These are phyloP conservation scores for Carex littledalei DNA, from an alignment of 176 grass and related monocot species.

Conservation along the genomic window DNA sequence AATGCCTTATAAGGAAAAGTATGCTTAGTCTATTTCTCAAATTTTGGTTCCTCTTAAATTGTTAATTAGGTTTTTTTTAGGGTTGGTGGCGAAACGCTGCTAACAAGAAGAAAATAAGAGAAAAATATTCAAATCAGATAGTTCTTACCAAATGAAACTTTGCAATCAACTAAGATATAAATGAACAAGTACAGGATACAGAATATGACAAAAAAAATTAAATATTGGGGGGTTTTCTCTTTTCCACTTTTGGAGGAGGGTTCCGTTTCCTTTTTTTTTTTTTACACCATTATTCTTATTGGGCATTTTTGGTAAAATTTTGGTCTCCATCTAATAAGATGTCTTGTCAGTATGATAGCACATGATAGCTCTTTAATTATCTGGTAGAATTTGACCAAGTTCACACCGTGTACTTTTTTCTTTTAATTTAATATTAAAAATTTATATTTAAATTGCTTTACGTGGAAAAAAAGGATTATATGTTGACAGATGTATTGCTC, in stretches of 20 bases:
- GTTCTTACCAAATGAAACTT: neutral
- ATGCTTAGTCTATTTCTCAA: neutral
- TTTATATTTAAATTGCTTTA: neutral
- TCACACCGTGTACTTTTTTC: neutral
- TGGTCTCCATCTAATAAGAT: neutral
- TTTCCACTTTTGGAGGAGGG: constrained; percentile 5
- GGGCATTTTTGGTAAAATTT: neutral
- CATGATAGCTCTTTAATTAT: neutral
- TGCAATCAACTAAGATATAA: neutral
- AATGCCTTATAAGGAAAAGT: neutral
- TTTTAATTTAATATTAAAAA: neutral
- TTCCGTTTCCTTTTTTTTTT: neutral
- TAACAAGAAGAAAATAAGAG: too few relatives aligned
- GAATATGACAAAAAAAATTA: neutral
- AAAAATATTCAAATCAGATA: neutral
- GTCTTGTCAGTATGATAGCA: neutral
- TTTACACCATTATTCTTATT: neutral
- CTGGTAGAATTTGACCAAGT: neutral
- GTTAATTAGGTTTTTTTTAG: too few relatives aligned
- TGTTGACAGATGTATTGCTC: neutral
- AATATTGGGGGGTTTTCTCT: neutral
- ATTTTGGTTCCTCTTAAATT: neutral
- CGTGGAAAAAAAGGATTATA: neutral
- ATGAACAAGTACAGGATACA: neutral
- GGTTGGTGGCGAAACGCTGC: too few relatives aligned